Evolutionary conservation across 1,284 basidiomycete species (phyloP), one percentile per base, ranked within the genome.

Genomic region (Cerioporus squamosus): DNA sequence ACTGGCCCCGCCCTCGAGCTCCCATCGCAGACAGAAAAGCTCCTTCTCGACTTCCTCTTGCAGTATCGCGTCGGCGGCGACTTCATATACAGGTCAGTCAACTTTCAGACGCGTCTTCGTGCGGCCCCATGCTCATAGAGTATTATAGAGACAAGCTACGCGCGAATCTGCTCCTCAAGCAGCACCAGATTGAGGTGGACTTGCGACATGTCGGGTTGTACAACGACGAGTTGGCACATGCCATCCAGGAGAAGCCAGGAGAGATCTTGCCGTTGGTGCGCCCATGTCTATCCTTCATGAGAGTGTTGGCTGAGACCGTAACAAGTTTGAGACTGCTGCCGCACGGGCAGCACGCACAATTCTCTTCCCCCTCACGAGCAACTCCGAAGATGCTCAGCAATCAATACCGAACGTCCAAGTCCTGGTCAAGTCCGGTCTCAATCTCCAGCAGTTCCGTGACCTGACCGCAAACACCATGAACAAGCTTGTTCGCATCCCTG

Each of bases 401-500:
- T 81, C 87, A 17, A 87, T 95, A 44, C 92, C 95, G 17, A 90
- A 90, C 69, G 84, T 98, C 50, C 97, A 99, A 75, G 84, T 98
- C 53, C 94, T 92, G 24, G 81, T 99, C 39, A 88, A 86, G 68
- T 95, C 93, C 18, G 91, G 91, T 9, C 84, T 95, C 63, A 97
- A 97, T 75, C 84, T 99, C 77, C 87, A 94, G 61, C 93, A 94
- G 70, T 98, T 99, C 77, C 88, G 97, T 49, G 94, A 97, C 54
- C 84, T 98, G 44, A 91, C 90, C 60, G 97, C 97, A 5, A 86
- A 96, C 66, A 95, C 91, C 26, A 93, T 98, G 81, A 95, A 96
- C 69, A 95, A 94, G 68, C 88, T 99, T 43, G 97, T 99, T 36
- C 91, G 97, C 61, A 86, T 99, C 43, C 97, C 97, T 1, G 97